Evolutionary conservation across 768 basidiomycete genomes (phyloP).

Genomic region (Xanthoconium stramineum): DNA sequence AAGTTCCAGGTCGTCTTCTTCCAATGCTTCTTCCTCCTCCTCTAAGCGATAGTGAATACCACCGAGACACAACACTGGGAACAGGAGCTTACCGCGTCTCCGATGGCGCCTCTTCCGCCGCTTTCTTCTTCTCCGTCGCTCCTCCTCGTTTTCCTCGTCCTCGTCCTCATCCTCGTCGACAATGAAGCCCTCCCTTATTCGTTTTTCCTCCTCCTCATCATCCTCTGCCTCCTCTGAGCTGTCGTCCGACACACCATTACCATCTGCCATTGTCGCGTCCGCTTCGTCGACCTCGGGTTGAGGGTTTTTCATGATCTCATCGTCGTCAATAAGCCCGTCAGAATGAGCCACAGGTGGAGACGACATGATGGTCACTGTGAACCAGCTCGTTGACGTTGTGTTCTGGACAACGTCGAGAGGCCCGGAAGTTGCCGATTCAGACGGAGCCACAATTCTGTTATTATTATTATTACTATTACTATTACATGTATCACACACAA

Average conservation of each 20-base stretch:
- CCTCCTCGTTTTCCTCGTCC: constrained; percentile 63
- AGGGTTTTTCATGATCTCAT: constrained; percentile 61
- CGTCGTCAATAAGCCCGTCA: constrained; percentile 36
- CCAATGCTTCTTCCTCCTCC: constrained; percentile 65
- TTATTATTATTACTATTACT: too few relatives aligned
- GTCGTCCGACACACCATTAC: constrained; percentile 56
- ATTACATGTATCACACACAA: too few relatives aligned
- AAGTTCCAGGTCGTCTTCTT: constrained; percentile 86
- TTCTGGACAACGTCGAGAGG: constrained; percentile 4
- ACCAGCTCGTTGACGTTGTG: constrained; percentile 15
- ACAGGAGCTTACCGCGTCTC: constrained; percentile 41
- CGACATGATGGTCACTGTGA: constrained; percentile 45
- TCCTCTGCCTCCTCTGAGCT: constrained; percentile 90
- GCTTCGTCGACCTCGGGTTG: constrained; percentile 53
- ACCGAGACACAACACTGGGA: constrained; percentile 5
- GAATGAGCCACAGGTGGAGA: constrained; percentile 44
- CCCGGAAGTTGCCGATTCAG: constrained; percentile 25
- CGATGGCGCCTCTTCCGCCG: constrained; percentile 64
- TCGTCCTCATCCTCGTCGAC: constrained; percentile 93
- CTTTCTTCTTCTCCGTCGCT: constrained; percentile 56
- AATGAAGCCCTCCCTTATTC: constrained; percentile 86
- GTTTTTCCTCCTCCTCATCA: constrained; percentile 81
- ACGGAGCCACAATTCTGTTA: constrained; percentile 21
- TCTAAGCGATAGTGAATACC: constrained; percentile 25
- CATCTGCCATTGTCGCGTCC: constrained; percentile 50